Base-by-base conservation (phyloP, 2,329 filamentous ascomycete genomes). In the Fusarium acutatum region DNA sequence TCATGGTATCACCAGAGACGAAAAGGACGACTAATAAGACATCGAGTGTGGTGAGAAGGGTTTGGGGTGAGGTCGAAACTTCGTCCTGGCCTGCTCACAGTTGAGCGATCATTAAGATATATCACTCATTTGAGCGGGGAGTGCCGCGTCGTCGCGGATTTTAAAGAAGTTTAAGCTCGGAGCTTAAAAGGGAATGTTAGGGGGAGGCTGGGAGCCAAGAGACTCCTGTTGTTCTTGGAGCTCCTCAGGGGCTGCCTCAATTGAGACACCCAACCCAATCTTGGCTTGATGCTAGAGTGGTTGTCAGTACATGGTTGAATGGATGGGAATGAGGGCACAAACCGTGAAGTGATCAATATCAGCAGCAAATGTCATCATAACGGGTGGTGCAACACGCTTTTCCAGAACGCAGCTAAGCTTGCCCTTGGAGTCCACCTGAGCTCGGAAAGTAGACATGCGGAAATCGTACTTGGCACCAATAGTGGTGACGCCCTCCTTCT, bases 381-480 rank as follows among this genome's bases (percentile, higher is more conserved):
- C 95, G 34, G 95, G 93, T 73, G 95, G 94, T 35, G 95, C 95
- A 80, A 99, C 94, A 80, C 95, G 92, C 91, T 98, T 98, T 88
- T 99, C 96, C 77, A 98, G 86, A 80, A 98, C 86, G 81, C 94
- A 96, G 84, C 93, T 94, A 70, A 99, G 88, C 87, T 97, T 97
- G 82, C 96, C 96, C 82, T 94, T 92, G 80, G 95, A 97, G 85
- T 99, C 96, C 78, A 98, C 89, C 86, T 99, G 96, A 49, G 96
- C 96, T 75, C 96, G 92, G 91, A 98, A 97, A 57, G 94, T 96
- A 62, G 94, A 96, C 86, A 95, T 94, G 81, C 94, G 91, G 90
- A 99, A 99, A 83, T 98, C 96, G 85, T 99, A 99, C 86, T 99
- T 99, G 82, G 95, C 94, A 79, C 96, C 96, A 79, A 98, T 89